Evolutionary conservation across 2,329 filamentous ascomycete species (phyloP), one percentile per base, ranked within the genome.

Genomic region (Xylaria sp.): DNA sequence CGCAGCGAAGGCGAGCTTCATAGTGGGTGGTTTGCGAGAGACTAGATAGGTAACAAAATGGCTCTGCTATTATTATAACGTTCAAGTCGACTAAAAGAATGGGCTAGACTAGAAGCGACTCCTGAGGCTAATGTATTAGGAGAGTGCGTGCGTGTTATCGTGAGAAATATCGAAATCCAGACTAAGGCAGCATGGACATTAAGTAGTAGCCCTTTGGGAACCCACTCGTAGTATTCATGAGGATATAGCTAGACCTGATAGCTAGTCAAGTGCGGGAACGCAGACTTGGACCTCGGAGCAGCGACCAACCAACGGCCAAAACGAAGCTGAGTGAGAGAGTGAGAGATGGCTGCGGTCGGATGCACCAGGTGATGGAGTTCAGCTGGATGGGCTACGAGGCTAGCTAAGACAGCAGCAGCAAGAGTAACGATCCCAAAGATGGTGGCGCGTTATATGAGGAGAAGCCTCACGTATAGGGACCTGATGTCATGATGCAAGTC

Each of bases 401-500:
- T 57, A 47, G 42, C 63, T 25, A 63, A 66, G 62, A 59, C 33
- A 33, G 29, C 38, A 45, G 51, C 36, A 47, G 22, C n/a, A 42
- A 42, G 38, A 51, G 7, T 20, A 55, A 54, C 44, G 6, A 36
- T 36, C 51, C 22, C 22, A 49, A 57, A 33, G 38, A 55, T 55
- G 42, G 39, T 49, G 61, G 49, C 33, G 54, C 22, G 45, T 47
- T 51, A 22, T 50, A 61, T 47, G 47, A 31, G 22, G 50, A 53
- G 50, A 29, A 55, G 17, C n/a, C 63, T 54, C 57, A 66, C 60
- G 61, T 62, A 61, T 64, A 39, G 38, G 39, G 44, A 39, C 45
- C 61, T 66, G 63, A 69, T 65, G 65, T 65, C 62, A 63, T 70
- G 66, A 66, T 70, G 60, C 45, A 54, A 61, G 42, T 44, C 29